Evolutionary conservation across 176 grass and related monocot species (phyloP), one percentile per base, ranked within the genome.

Genomic region (Eragrostis nindensis): DNA sequence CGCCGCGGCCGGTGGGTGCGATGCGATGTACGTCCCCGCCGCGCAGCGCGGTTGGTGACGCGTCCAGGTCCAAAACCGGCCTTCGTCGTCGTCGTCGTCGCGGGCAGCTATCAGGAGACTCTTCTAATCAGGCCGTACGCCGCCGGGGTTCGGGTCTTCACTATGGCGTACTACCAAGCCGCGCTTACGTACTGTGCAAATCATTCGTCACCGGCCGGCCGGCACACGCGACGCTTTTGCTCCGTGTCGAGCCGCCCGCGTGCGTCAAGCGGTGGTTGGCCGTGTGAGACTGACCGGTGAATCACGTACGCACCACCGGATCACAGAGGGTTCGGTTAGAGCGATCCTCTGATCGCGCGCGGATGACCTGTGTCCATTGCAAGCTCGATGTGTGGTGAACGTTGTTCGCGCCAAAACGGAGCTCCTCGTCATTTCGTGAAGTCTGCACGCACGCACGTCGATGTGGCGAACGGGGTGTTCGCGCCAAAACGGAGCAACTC

Each of bases 11-110:
- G 9, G 27, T 1, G 18, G 70, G 70, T 11, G 26, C 46, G 26
- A 17, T 30, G 11, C 32, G 57, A 27, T 27, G n/a, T n/a, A 40
- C 63, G 64, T 41, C 41, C 55, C 55, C 55, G 53, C 53, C 41
- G 69, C n/a, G 41, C 40, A 2, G 73, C 5, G 36, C 53, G 73
- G 73, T 75, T 60, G 73, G 73, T 75, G 73, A 21, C 38, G 39
- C 73, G 73, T 75, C 73, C 13, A 59, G 42, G 18, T n/a, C 38
- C 30, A 13, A 19, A 8, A 7, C 2, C 21, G 18, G 7, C 36
- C 71, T 30, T 38, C 49, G 49, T 40, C 50, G 21, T 21, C 32
- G 72, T 3, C 32, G 32, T 36, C 32, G 32, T 36, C 32, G 32
- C 32, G 32, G 13, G 44, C n/a, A 70, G 22, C 12, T 16, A 12